Evolutionary conservation across 2,329 filamentous ascomycete species (phyloP).

Genomic region (Trichoderma gracile): DNA sequence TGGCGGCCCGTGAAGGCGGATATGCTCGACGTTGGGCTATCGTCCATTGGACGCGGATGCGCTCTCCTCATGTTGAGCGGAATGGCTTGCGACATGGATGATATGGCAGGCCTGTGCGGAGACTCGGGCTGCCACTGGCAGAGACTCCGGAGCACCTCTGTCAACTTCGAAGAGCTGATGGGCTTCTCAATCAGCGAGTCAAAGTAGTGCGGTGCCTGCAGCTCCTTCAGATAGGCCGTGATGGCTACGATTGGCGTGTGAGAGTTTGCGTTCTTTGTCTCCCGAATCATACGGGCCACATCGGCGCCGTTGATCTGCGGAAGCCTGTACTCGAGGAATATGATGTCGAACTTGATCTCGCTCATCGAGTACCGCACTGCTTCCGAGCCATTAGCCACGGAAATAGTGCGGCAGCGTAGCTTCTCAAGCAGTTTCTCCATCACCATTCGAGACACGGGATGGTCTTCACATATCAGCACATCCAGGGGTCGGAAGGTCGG

Average conservation of each 20-base stretch:
- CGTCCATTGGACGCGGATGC: constrained; percentile 59
- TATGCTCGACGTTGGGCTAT: constrained; percentile 81
- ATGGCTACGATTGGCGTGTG: constrained; percentile 95
- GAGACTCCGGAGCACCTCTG: constrained; percentile 80
- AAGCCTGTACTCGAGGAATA: constrained; percentile 95
- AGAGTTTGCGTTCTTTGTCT: constrained; percentile 92
- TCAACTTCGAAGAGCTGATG: constrained; percentile 87
- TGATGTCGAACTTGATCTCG: constrained; percentile 97
- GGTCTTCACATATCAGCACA: constrained; percentile 94
- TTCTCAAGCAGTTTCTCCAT: constrained; percentile 98
- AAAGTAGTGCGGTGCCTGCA: constrained; percentile 93
- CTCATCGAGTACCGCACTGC: constrained; percentile 92
- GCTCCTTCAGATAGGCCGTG: constrained; percentile 95
- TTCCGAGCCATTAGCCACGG: constrained; percentile 85
- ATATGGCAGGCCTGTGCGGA: constrained; percentile 46
- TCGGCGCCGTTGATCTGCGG: constrained; percentile 94
- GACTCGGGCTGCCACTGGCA: constrained; percentile 90
- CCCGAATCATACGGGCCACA: constrained; percentile 94
- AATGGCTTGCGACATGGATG: constrained; percentile 58
- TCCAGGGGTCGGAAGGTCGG: constrained; percentile 89
- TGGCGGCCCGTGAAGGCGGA: constrained; percentile 68
- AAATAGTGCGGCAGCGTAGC: constrained; percentile 89
- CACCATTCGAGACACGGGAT: constrained; percentile 94
- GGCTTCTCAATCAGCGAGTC: constrained; percentile 96
- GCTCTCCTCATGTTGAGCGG: constrained; percentile 67